Evolutionary conservation across 352 stramenopile genomes (phyloP), one percentile per base, ranked within the genome.

Genomic region (Phytophthora pisi): DNA sequence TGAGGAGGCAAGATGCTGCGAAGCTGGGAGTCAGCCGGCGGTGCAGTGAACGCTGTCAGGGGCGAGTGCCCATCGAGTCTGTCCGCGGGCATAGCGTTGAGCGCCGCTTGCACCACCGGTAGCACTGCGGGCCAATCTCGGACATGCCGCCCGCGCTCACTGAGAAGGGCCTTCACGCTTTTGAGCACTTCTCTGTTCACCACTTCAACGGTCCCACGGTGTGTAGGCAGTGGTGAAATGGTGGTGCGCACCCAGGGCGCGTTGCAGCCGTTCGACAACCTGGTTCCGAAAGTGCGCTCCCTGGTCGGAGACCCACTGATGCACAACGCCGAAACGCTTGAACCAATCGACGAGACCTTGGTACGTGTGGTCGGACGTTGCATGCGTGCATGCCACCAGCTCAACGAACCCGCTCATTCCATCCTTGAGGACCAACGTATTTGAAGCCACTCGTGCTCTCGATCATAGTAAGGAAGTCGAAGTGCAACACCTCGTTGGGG

Each of bases 401-500:
- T 77, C 67, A 1, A 64, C 53, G 26, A 76, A 80, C 0, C 69
- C 69, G 9, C 34, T 61, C 64, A 77, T 74, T 18, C 66, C 69
- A 20, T 81, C 69, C 26, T 78, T 79, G 0, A 78, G 9, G 0
- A 78, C 61, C 0, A 80, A 42, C 50, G 24, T 84, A 79, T 24
- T 64, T 54, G 2, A 15, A 24, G 0, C 26, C 18, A 51, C 8
- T 10, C 57, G 55, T n/a, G 77, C 47, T 3, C n/a, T 56, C 31
- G 31, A 38, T 38, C 31, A 38, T 28, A 1, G 36, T 49, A 1
- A 80, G 34, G 16, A 69, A 84, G n/a, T 80, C 70, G 46, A 84
- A 84, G 49, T 80, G 70, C 0, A 81, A 7, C 1, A 81, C 10
- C 18, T 81, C 70, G 16, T 81, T 81, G 0, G 72, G 73, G 20